Base-by-base conservation (phyloP, 2,329 filamentous ascomycete genomes). In the Clarireedia monteithiana region DNA sequence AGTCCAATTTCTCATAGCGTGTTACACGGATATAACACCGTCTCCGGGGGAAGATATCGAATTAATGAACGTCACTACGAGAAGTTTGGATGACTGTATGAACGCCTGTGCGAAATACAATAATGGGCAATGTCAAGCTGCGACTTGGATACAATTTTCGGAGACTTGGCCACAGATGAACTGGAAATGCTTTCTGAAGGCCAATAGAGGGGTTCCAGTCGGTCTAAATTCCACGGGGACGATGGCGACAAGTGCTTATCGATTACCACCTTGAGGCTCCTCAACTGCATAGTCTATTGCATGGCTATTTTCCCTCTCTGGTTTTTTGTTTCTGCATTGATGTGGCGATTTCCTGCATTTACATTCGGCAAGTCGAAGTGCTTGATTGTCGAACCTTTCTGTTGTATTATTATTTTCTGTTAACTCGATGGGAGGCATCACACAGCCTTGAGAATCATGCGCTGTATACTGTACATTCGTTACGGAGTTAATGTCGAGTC, bases 61-160 rank as follows among this genome's bases (percentile, higher is more conserved):
- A 15, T 30, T 63, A 9, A 54, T 45, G 5, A 63, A 63, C 6
- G 39, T 50, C 26, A 56, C 51, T 6, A 48, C 53, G 12, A 48
- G 24, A 1, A 59, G 44, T 15, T 55, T 63, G 12, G 27, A 60
- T 26, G 40, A 47, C 1, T 64, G 62, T 48, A 17, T 64, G 20
- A 47, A 61, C 27, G 26, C 53, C 4, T 64, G 63, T 53, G 62
- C 62, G 23, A 30, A 34, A 39, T 58, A 55, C 20, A 58, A 55
- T 42, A 40, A 40, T 30, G 58, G 59, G 6, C 48, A 52, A 39
- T 64, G 62, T 44, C 50, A 62, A 10, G 63, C 59, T 14, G 62
- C 60, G 2, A 60, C 58, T 12, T 64, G 62, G 63, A 57, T 63
- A 23, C 59, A 63, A n/a, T 64, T 64, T 38, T 61, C 59, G 4